Conservation (phyloP, 2,329 filamentous ascomycete genomes). For the Cladobotryum protrusum region DNA sequence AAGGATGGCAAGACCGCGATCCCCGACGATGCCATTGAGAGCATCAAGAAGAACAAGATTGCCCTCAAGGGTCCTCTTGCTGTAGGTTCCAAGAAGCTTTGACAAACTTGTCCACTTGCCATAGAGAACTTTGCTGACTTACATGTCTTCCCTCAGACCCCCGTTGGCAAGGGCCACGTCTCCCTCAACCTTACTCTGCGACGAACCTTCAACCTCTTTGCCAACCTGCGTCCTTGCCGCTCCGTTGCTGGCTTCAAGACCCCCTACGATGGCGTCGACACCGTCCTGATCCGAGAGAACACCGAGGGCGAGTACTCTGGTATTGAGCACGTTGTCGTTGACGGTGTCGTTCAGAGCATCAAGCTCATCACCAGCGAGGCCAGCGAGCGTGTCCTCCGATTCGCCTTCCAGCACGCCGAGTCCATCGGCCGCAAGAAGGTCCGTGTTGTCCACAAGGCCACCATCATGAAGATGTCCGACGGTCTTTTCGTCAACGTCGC, state of each 20-base stretch:
- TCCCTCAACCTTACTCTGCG: conserved; percentile 98
- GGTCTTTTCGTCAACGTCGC: conserved; percentile 93
- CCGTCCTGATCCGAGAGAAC: conserved; percentile 97
- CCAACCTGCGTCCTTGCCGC: conserved; percentile 96
- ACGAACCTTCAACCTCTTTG: conserved; percentile 99
- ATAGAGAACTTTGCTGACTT: neutral
- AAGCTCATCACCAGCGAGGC: conserved; percentile 98
- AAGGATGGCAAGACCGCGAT: conserved; percentile 96
- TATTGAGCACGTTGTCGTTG: conserved; percentile 96
- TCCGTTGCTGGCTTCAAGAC: conserved; percentile 98
- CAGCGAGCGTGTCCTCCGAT: conserved; percentile 90
- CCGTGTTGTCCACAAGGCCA: conserved; percentile 97
- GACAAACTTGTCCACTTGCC: conserved; percentile 10
- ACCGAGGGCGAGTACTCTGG: conserved; percentile 99
- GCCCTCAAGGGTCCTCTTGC: conserved; percentile 97
- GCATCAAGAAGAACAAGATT: conserved; percentile 91
- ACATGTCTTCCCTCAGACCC: conserved; percentile 53
- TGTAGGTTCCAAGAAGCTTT: conserved; percentile 47
- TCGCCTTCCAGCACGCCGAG: conserved; percentile 96
- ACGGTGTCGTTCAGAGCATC: conserved; percentile 97
- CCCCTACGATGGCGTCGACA: conserved; percentile 94
- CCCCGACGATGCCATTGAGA: conserved; percentile 85
- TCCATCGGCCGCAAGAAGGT: conserved; percentile 94
- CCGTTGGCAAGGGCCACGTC: conserved; percentile 97
- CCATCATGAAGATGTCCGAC: conserved; percentile 99